These are phyloP conservation scores for Gaeumannomyces tritici DNA, from an alignment of 2,329 filamentous ascomycete genomes.

Conservation along the genomic window DNA sequence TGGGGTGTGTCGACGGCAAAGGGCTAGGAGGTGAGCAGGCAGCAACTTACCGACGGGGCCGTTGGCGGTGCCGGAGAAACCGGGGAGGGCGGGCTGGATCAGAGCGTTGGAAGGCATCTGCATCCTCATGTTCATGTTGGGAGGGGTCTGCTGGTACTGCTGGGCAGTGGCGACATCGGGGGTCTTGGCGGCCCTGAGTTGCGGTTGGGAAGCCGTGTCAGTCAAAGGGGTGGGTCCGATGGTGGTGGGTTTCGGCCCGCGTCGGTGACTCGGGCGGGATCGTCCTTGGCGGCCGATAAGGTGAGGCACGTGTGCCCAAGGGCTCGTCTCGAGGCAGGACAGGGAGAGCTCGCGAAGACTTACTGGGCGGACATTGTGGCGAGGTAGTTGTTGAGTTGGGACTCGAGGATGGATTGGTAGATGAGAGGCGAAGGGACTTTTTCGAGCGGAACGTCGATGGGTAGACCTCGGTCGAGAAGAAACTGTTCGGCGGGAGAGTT, in stretches of 20 bases:
- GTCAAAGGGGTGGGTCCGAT: neutral
- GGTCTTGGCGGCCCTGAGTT: conserved; percentile 1
- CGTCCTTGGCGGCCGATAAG: neutral
- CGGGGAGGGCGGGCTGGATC: conserved; percentile 19
- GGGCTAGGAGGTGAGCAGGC: neutral
- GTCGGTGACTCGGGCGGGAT: neutral
- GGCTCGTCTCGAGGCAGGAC: neutral
- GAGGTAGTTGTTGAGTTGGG: conserved; percentile 2
- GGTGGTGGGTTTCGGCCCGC: neutral
- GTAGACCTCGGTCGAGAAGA: conserved; percentile 4
- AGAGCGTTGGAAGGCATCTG: conserved; percentile 1
- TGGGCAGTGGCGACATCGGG: conserved; percentile 3
- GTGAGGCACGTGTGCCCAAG: no score
- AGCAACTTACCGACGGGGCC: conserved; percentile 16
- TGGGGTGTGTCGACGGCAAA: neutral
- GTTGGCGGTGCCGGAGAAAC: conserved; percentile 24
- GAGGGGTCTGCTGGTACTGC: conserved; percentile 1
- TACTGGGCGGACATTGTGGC: conserved; percentile 4
- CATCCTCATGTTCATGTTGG: conserved; percentile 2
- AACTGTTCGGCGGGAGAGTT: conserved; percentile 3
- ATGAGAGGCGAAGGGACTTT: neutral
- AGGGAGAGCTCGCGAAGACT: neutral
- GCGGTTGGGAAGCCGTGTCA: neutral
- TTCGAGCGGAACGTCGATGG: neutral
- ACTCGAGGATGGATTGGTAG: neutral